phyloP scores from a whole-genome alignment of 352 stramenopile genomes.

The Pythium plurisporium region DNA sequence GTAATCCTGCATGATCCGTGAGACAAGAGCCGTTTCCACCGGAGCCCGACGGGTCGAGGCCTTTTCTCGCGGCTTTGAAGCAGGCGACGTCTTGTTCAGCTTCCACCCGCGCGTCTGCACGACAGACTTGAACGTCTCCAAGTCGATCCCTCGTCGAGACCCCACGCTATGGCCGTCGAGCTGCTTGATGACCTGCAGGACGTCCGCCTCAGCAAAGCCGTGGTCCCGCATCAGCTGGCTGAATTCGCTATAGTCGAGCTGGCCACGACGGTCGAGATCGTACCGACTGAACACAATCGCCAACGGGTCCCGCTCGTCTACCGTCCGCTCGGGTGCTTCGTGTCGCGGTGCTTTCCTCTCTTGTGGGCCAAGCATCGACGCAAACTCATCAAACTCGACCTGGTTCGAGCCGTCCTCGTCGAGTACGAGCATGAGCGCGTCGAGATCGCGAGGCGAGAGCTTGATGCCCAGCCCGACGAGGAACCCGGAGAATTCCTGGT shows the following conservation, averaged over 20 bases:
- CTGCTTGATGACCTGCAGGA: conserved; percentile 26
- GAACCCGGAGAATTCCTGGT: conserved; percentile 57
- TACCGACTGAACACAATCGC: conserved; percentile 34
- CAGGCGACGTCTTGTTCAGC: background rate
- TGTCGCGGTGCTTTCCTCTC: too few relatives aligned
- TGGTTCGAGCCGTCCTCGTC: conserved; percentile 39
- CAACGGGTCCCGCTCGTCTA: conserved; percentile 7
- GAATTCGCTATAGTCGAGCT: conserved; percentile 33
- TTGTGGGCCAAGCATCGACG: conserved; percentile 19
- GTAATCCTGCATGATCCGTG: conserved; percentile 30
- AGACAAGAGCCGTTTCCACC: conserved; percentile 10
- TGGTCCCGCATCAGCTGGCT: conserved; percentile 31
- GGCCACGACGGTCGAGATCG: conserved; percentile 29
- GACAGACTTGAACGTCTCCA: conserved; percentile 23
- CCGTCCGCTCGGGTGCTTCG: too few relatives aligned
- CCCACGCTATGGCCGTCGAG: conserved; percentile 14
- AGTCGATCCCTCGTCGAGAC: too few relatives aligned
- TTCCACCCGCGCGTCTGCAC: conserved; percentile 23
- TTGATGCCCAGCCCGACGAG: conserved; percentile 55
- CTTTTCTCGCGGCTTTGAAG: too few relatives aligned
- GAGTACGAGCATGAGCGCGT: conserved; percentile 30
- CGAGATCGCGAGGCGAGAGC: conserved; percentile 37
- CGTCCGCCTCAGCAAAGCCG: conserved; percentile 27
- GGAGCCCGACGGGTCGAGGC: too few relatives aligned
- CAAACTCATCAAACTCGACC: conserved; percentile 48